Evolutionary conservation across 2,329 filamentous ascomycete species (phyloP).

Genomic region (Aspergillus fructus): DNA sequence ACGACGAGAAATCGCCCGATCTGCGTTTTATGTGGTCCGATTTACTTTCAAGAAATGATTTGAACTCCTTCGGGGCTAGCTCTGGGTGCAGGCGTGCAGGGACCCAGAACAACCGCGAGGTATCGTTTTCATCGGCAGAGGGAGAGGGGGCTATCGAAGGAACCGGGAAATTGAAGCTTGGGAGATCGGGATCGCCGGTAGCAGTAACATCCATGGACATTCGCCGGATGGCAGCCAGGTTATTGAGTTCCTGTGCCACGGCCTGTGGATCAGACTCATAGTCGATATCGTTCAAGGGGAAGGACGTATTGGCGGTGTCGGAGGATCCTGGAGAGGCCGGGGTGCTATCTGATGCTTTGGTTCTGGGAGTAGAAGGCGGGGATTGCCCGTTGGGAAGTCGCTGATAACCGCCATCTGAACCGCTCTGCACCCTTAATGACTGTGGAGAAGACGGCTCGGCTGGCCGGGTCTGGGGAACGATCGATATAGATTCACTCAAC

Average conservation of each 20-base stretch:
- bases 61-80: conserved; percentile 92
- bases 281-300: conserved; percentile 78
- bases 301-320: conserved; percentile 60
- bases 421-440: conserved; percentile 29
- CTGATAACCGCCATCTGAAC: conserved; percentile 33
- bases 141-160: conserved; percentile 44
- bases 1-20: conserved; percentile 68
- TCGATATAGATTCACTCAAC: conserved; percentile 44
- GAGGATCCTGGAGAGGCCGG: conserved; percentile 57
- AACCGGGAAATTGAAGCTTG: conserved; percentile 43
- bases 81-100: conserved; percentile 92
- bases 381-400: conserved; percentile 34
- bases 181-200: conserved; percentile 58
- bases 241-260: conserved; percentile 88
- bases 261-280: conserved; percentile 88
- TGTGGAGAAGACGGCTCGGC: conserved; percentile 29
- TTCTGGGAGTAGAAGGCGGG: conserved; percentile 23
- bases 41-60: conserved; percentile 90
- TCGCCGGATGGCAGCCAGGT: conserved; percentile 81
- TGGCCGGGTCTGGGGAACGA: conserved; percentile 32
- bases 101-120: conserved; percentile 90
- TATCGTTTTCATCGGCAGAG: conserved; percentile 74
- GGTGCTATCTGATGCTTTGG: conserved; percentile 44
- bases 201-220: conserved; percentile 90
- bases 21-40: conserved; percentile 85